phyloP scores from a whole-genome alignment of 2,329 filamentous ascomycete genomes.

The Amauroascus verrucosus region DNA sequence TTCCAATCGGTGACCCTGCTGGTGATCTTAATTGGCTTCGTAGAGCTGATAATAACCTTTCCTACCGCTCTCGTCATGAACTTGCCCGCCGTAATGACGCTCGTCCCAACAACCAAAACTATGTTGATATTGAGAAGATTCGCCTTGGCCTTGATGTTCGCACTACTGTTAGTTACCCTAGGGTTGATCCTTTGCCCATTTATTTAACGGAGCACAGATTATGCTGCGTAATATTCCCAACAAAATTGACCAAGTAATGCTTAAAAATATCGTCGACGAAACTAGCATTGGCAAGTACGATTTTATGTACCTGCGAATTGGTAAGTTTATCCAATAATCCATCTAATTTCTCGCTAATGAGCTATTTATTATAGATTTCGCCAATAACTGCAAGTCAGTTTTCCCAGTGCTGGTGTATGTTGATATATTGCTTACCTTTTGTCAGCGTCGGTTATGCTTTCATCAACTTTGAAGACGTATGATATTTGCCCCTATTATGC shows the following conservation, averaged over 20 bases:
- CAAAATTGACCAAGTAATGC: slow-evolving; percentile 62
- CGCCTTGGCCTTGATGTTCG: slow-evolving; percentile 58
- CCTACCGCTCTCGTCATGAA: slow-evolving; percentile 24
- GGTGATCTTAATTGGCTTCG: slow-evolving; percentile 27
- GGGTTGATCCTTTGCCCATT: background rate
- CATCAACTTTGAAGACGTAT: slow-evolving; percentile 80
- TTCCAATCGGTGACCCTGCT: slow-evolving; percentile 29
- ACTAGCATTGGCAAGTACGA: slow-evolving; percentile 76
- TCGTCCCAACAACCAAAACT: slow-evolving; percentile 33
- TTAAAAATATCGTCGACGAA: slow-evolving; percentile 70
- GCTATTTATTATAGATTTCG: slow-evolving; percentile 49
- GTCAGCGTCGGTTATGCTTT: slow-evolving; percentile 88
- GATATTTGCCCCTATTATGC: slow-evolving; percentile 27
- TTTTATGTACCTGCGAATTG: slow-evolving; percentile 88
- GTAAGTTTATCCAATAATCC: slow-evolving; percentile 26
- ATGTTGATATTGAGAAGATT: slow-evolving; percentile 38
- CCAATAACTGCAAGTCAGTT: slow-evolving; percentile 70
- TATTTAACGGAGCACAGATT: slow-evolving; percentile 45
- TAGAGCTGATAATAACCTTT: slow-evolving; percentile 22
- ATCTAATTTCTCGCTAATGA: slow-evolving; percentile 10
- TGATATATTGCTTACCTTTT: slow-evolving; percentile 3
- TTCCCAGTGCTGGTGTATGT: background rate
- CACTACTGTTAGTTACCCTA: slow-evolving; percentile 51
- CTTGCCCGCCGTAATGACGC: slow-evolving; percentile 20
- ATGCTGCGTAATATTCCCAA: slow-evolving; percentile 96